These are phyloP conservation scores for Trichoderma breve DNA, from an alignment of 2,329 filamentous ascomycete species.

Conservation along the genomic window DNA sequence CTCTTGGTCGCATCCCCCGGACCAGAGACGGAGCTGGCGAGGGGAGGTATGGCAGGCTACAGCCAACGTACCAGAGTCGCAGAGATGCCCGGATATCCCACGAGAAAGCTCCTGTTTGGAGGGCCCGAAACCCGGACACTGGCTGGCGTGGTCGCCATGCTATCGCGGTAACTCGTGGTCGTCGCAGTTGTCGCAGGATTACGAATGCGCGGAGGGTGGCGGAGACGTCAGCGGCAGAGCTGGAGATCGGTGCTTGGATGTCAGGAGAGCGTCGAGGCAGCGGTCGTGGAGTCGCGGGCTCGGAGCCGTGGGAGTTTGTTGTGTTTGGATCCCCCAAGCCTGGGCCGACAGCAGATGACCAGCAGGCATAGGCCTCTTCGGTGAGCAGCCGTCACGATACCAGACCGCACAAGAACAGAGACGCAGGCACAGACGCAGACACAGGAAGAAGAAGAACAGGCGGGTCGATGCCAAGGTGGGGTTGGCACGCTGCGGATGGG, in stretches of 20 bases:
- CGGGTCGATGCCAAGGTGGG: conserved; percentile 20
- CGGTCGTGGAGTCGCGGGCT: neutral
- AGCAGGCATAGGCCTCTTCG: conserved; percentile 17
- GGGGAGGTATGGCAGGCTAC: neutral
- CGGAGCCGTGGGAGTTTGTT: neutral
- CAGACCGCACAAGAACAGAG: neutral
- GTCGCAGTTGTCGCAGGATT: neutral
- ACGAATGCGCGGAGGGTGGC: conserved; percentile 15
- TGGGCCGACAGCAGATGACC: conserved; percentile 14
- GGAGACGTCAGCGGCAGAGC: conserved; percentile 1
- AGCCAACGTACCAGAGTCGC: conserved; percentile 78
- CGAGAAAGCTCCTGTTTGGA: conserved; percentile 93
- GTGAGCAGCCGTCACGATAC: conserved; percentile 8
- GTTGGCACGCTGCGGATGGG: conserved; percentile 12
- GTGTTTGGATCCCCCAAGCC: conserved; percentile 5
- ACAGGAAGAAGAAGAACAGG: conserved; percentile 3
- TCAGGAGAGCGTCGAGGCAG: conserved; percentile 7
- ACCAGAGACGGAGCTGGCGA: neutral
- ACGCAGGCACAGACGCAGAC: neutral
- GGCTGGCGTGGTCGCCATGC: conserved; percentile 37
- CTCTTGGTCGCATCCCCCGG: neutral
- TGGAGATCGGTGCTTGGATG: neutral
- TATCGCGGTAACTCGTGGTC: conserved; percentile 20
- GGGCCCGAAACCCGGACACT: conserved; percentile 91
- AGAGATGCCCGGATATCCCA: conserved; percentile 96